Evolutionary conservation across 1,284 basidiomycete genomes (phyloP).

Genomic region (Termitomyces sp.): DNA sequence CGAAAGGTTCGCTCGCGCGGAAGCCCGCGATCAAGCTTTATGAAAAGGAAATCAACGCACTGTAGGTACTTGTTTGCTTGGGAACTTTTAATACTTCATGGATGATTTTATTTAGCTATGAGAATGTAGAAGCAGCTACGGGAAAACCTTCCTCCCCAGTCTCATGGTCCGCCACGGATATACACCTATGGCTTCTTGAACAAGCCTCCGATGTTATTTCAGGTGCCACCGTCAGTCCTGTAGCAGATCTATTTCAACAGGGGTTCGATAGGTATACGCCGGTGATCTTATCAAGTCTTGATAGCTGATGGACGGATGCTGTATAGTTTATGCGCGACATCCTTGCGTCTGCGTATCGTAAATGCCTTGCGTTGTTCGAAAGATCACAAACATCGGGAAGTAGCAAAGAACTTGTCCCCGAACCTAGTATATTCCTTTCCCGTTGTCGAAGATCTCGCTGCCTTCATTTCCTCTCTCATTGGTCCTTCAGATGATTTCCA

Average conservation of each 20-base stretch:
- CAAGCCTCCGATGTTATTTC: slow-evolving; percentile 1
- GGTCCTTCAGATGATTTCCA: background rate
- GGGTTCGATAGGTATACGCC: slow-evolving; percentile 2
- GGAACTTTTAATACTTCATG: background rate
- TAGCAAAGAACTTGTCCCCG: background rate
- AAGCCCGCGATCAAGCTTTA: slow-evolving; percentile 30
- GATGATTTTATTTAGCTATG: background rate
- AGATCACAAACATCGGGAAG: background rate
- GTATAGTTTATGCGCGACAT: slow-evolving; percentile 1
- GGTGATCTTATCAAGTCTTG: background rate
- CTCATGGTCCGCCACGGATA: background rate
- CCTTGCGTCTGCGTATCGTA: slow-evolving; percentile 3
- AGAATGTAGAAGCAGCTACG: background rate
- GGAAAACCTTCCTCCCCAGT: background rate
- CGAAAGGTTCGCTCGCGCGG: slow-evolving; percentile 33
- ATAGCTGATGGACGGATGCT: background rate
- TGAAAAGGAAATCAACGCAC: slow-evolving; percentile 28
- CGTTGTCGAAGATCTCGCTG: background rate
- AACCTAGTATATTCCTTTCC: slow-evolving; percentile 6
- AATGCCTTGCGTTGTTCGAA: slow-evolving; percentile 1
- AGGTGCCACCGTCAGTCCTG: background rate
- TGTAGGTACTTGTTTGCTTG: slow-evolving; percentile 22
- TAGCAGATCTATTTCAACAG: slow-evolving; percentile 4
- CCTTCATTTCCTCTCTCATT: background rate
- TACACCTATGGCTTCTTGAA: background rate